Percentiles rank a stretch among this genome's conserved stretches.
phyloP scores from a whole-genome alignment of 805 yeast genomes.

The Wickerhamiella dianesei region DNA sequence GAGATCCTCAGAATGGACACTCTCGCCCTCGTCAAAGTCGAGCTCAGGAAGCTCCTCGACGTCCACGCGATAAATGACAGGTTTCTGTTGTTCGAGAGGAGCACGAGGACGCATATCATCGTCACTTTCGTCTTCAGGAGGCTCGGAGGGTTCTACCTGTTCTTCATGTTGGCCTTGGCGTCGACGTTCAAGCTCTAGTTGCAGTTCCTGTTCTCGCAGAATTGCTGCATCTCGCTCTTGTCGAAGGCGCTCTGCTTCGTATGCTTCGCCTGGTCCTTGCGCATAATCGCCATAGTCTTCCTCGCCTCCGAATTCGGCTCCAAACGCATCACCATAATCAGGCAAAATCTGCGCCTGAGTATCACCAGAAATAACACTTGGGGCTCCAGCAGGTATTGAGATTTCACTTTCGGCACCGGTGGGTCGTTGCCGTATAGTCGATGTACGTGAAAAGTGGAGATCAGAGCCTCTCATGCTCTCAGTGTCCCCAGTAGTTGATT shows the following conservation, averaged over 20 bases:
- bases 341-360: too few relatives aligned
- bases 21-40: slow-evolving; percentile 7
- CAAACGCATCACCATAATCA: neutral
- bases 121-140: neutral
- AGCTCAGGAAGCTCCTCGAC: slow-evolving; percentile 9
- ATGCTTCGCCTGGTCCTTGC: neutral
- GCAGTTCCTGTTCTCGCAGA: too few relatives aligned
- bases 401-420: neutral
- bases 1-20: slow-evolving; percentile 3
- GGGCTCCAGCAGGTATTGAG: neutral
- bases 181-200: neutral
- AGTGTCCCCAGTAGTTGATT: neutral
- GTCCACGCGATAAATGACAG: slow-evolving; percentile 9
- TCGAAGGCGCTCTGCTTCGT: neutral
- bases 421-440: neutral
- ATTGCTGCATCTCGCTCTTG: slow-evolving; percentile 1
- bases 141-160: neutral
- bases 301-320: neutral
- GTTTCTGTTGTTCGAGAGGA: slow-evolving; percentile 8
- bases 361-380: neutral
- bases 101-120: slow-evolving; percentile 7
- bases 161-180: neutral
- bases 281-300: neutral
- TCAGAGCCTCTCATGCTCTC: neutral
- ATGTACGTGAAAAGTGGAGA: neutral